Evolutionary conservation across 441 rosid genomes (phyloP).

Genomic region (Corymbia citriodora): DNA sequence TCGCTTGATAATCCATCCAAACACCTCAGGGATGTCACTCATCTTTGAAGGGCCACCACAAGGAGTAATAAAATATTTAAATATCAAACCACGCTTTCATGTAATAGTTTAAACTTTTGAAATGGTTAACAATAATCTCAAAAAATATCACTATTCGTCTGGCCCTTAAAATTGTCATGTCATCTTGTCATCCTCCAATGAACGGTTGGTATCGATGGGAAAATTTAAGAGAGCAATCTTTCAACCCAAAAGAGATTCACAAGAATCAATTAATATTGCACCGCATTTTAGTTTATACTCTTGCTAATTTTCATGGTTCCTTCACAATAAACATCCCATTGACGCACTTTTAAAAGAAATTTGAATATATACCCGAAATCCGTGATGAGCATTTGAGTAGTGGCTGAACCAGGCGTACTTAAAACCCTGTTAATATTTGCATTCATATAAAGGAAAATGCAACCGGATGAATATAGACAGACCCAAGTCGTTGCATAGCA

Average conservation of each 20-base stretch:
- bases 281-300: fast-evolving
- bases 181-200: background rate
- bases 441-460: background rate
- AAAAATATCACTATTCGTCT: fast-evolving
- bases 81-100: background rate
- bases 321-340: background rate
- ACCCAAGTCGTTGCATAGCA: background rate
- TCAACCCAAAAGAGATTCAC: background rate
- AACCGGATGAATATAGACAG: background rate
- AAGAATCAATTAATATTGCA: background rate
- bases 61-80: background rate
- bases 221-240: fast-evolving
- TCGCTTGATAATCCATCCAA: background rate
- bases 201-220: background rate
- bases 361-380: background rate
- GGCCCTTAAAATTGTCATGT: background rate
- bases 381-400: background rate
- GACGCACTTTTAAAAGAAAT: background rate
- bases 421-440: background rate
- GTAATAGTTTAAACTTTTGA: background rate
- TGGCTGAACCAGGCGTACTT: background rate
- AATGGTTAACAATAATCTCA: background rate
- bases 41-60: background rate
- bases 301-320: background rate
- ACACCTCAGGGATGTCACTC: fast-evolving